Evolutionary conservation across 208 protist species (phyloP).

Genomic region (Trypanosoma theileri): DNA sequence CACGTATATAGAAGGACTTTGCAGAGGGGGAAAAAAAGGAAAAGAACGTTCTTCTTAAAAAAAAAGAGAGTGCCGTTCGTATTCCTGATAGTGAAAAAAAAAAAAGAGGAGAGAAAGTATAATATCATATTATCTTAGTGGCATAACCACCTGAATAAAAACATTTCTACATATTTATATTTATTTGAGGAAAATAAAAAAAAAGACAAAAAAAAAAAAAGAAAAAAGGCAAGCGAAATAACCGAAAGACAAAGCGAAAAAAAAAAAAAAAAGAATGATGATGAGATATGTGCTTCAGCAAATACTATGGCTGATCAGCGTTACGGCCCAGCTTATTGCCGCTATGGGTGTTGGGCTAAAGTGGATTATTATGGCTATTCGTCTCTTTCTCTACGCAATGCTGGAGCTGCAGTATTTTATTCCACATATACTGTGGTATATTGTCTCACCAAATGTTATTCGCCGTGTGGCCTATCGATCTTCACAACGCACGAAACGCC

Average conservation of each 20-base stretch:
- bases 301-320: conserved; percentile 59
- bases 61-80: no score
- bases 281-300: conserved; percentile 58
- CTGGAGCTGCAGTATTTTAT: conserved; percentile 65
- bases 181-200: conserved; percentile 1
- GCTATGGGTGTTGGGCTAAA: conserved; percentile 80
- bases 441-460: conserved; percentile 74
- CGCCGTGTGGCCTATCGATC: conserved; percentile 78
- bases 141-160: no score
- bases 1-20: no score
- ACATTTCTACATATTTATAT: neutral
- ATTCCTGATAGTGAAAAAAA: no score
- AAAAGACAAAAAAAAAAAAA: neutral
- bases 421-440: conserved; percentile 65
- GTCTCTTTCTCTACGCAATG: conserved; percentile 57
- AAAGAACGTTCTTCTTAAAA: no score
- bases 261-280: conserved; percentile 26
- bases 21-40: neutral
- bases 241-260: no score
- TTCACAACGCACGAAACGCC: conserved; percentile 50
- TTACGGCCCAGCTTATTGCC: conserved; percentile 50
- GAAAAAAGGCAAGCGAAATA: conserved; percentile 1
- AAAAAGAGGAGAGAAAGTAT: no score
- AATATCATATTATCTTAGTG: no score
- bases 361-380: conserved; percentile 74